Evolutionary conservation across 73 alveolate genomes (phyloP).

Genomic region (Tetrahymena malaccensis): DNA sequence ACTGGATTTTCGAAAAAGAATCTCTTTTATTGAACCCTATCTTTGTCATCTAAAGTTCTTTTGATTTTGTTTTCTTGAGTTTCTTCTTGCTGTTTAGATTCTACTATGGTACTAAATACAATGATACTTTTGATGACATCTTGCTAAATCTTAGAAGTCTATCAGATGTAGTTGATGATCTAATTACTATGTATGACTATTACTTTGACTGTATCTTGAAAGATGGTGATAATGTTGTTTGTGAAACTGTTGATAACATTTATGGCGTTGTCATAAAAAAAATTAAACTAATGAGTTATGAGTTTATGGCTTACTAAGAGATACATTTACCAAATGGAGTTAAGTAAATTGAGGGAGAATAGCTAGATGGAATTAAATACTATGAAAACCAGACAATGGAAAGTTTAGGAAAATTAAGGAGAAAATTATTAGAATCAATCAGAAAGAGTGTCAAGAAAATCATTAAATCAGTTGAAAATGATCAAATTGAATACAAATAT

Average conservation of each 20-base stretch:
- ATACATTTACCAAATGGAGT: background rate
- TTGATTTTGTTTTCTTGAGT: background rate
- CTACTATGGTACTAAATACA: background rate
- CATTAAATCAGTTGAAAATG: background rate
- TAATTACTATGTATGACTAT: background rate
- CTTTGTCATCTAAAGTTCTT: background rate
- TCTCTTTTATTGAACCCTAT: background rate
- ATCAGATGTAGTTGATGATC: background rate
- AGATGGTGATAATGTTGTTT: background rate
- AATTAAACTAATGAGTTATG: background rate
- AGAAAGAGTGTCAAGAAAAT: background rate
- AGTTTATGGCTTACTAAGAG: background rate
- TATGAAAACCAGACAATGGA: background rate
- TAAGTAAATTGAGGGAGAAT: background rate
- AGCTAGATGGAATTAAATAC: background rate
- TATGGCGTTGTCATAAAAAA: background rate
- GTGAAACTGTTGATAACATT: background rate
- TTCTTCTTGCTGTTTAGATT: background rate
- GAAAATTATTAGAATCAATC: background rate
- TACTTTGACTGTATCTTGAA: background rate
- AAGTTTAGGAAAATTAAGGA: background rate
- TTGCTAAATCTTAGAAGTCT: background rate
- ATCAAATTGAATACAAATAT: background rate
- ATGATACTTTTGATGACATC: background rate
- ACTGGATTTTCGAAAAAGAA: background rate